Conservation (phyloP, 768 basidiomycete genomes). For the Cyclocybe aegerita region DNA sequence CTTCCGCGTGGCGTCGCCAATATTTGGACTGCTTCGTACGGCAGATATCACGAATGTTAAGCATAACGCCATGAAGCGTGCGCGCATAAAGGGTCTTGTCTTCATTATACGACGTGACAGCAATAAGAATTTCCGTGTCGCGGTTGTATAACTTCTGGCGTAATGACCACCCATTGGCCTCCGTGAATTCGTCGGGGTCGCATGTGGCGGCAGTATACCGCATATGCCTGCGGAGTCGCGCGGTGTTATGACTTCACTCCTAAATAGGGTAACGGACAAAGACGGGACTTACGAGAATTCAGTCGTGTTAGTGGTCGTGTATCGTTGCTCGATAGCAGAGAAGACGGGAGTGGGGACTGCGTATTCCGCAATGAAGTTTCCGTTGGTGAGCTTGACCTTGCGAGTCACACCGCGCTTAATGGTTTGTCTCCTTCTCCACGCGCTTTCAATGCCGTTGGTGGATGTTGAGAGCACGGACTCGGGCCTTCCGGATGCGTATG, state of each 20-base stretch:
- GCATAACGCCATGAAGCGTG: slow-evolving; percentile 94
- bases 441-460: slow-evolving; percentile 57
- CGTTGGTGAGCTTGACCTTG: slow-evolving; percentile 90
- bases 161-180: slow-evolving; percentile 80
- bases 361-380: slow-evolving; percentile 91
- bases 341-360: slow-evolving; percentile 81
- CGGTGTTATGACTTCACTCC: not conserved
- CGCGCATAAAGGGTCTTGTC: slow-evolving; percentile 90
- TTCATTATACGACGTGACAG: slow-evolving; percentile 92
- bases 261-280: slow-evolving; percentile 1
- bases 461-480: slow-evolving; percentile 51
- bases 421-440: slow-evolving; percentile 78
- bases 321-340: slow-evolving; percentile 82
- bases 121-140: slow-evolving; percentile 90
- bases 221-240: slow-evolving; percentile 63
- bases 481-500: slow-evolving; percentile 51
- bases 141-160: slow-evolving; percentile 85
- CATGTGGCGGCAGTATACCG: slow-evolving; percentile 90
- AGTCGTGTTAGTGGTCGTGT: slow-evolving; percentile 66
- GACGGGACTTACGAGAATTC: slow-evolving; percentile 80
- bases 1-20: slow-evolving; percentile 81
- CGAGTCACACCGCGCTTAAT: slow-evolving; percentile 92
- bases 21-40: slow-evolving; percentile 94
- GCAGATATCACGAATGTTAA: slow-evolving; percentile 97
- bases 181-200: slow-evolving; percentile 86